phyloP scores from a whole-genome alignment of 1,284 basidiomycete genomes.

The Somion occarium region DNA sequence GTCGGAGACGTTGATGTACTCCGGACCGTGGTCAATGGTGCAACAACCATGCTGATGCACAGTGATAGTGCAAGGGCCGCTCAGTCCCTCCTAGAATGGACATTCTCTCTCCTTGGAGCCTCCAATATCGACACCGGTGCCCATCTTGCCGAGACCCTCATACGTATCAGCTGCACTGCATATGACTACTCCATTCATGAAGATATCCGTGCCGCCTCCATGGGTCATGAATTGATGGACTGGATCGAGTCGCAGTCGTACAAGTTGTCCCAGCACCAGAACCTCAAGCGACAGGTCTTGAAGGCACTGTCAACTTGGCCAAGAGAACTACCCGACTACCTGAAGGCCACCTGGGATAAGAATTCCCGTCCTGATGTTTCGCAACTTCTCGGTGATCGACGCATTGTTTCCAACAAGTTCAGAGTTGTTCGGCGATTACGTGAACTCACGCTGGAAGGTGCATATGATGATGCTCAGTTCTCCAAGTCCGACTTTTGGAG shows the following conservation, averaged over 20 bases:
- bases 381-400: conserved; percentile 47
- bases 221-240: conserved; percentile 45
- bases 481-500: conserved; percentile 72
- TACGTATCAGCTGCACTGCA: conserved; percentile 56
- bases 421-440: conserved; percentile 61
- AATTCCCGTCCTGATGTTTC: conserved; percentile 46
- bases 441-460: conserved; percentile 35
- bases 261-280: conserved; percentile 34
- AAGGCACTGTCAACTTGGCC: conserved; percentile 73
- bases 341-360: conserved; percentile 40
- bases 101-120: conserved; percentile 47
- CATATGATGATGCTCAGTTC: conserved; percentile 43
- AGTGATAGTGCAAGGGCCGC: conserved; percentile 65
- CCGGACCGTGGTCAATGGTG: conserved; percentile 64
- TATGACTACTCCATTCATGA: conserved; percentile 42
- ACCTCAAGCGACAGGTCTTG: conserved; percentile 40
- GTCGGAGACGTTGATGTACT: conserved; percentile 59
- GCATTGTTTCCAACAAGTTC: conserved; percentile 68
- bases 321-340: conserved; percentile 41
- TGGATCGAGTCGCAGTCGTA: conserved; percentile 61
- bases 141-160: conserved; percentile 59
- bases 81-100: conserved; percentile 77
- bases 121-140: conserved; percentile 35
- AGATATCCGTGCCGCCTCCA: conserved; percentile 23
- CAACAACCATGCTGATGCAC: conserved; percentile 62